Base-by-base conservation (phyloP, 2,329 filamentous ascomycete genomes). In the Alternaria brassicicola region DNA sequence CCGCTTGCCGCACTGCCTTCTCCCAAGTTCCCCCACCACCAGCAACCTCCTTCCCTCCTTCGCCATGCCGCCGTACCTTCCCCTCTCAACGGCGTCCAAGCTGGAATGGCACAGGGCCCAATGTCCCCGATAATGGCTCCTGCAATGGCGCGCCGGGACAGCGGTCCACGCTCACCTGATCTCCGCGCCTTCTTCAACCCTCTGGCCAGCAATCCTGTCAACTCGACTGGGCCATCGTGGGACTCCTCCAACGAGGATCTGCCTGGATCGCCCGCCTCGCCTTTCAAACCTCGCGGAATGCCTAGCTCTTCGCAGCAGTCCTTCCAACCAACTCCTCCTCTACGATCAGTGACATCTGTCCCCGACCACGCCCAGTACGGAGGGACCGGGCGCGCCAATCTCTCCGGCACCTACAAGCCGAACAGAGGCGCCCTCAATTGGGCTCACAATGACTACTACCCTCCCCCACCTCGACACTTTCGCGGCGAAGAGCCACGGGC, bases 401-500 rank as follows among this genome's bases (percentile, higher is more conserved):
- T 69, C 38, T 77, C 71, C n/a, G 73, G 68, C 13, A 72, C 72
- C 17, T 77, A 75, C 64, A 71, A 71, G 47, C 74, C 72, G 6
- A 76, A 77, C 47, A 72, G 74, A 21, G 72, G 75, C 23, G 76
- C 68, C 45, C 71, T 66, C 23, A 76, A 72, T 61, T 76, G 68
- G 73, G 76, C 69, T 31, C 76, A 72, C 62, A 73, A 61, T 39
- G 76, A 72, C 58, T 72, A 67, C 48, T 76, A 65, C 45, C 68
- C 65, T 52, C 68, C 67, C 2, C 66, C 65, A 13, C 61, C 58
- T 15, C 69, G 66, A 46, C 68, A 70, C n/a, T 77, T 72, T 31
- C 70, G 70, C 28, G 58, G 60, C 10, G 75, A 78, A 38, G 81
- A 83, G 59, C 74, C 83, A 23, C 81, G 87, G 23, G 82, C 84